phyloP scores from a whole-genome alignment of 768 basidiomycete species.

The Serpula lacrymans region DNA sequence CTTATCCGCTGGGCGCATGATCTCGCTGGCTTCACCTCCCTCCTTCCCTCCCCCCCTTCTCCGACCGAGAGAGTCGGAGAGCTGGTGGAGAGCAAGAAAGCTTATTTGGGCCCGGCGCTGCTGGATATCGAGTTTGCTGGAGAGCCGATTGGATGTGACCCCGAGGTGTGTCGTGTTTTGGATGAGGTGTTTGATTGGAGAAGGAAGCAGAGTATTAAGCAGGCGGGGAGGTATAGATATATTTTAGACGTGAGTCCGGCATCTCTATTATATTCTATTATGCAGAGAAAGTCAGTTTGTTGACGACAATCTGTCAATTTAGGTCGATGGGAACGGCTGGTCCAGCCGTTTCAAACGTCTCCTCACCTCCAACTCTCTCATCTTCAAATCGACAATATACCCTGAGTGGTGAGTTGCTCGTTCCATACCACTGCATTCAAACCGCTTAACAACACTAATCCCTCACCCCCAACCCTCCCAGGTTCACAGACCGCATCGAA shows the following conservation, averaged over 20 bases:
- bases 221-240: slow-evolving; percentile 55
- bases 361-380: slow-evolving; percentile 56
- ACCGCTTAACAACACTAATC: not conserved
- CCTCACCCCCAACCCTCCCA: slow-evolving; percentile 16
- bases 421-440: not conserved
- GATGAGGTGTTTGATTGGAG: slow-evolving; percentile 2
- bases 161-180: slow-evolving; percentile 38
- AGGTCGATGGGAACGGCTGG: slow-evolving; percentile 69
- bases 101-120: slow-evolving; percentile 44
- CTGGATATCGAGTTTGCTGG: slow-evolving; percentile 55
- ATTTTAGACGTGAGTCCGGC: slow-evolving; percentile 47
- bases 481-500: slow-evolving; percentile 53
- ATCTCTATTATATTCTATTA: no score
- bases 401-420: slow-evolving; percentile 57
- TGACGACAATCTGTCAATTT: no score
- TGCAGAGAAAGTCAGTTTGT: no score
- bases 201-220: slow-evolving; percentile 34
- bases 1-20: slow-evolving; percentile 41
- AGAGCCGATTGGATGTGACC: slow-evolving; percentile 37
- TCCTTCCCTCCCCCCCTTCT: slow-evolving; percentile 30
- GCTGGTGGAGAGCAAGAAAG: slow-evolving; percentile 29
- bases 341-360: slow-evolving; percentile 67
- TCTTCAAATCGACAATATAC: slow-evolving; percentile 70
- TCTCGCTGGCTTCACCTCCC: slow-evolving; percentile 27
- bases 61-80: slow-evolving; percentile 28